Evolutionary conservation across 2,329 filamentous ascomycete species (phyloP).

Genomic region (Diaporthe ampelina): DNA sequence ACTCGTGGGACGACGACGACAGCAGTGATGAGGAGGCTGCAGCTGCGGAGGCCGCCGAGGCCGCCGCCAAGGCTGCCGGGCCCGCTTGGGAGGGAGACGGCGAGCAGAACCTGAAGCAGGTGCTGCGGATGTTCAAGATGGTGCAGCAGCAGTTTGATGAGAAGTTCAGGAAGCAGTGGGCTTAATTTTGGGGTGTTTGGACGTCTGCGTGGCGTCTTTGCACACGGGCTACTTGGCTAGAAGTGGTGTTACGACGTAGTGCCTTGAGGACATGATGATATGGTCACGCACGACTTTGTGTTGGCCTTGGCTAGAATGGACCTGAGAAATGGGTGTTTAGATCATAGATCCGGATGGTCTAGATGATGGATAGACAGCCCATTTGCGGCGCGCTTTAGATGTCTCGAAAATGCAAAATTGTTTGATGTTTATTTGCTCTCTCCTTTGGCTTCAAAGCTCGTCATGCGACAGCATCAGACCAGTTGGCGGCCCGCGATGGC

Average conservation of each 20-base stretch:
- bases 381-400: background rate
- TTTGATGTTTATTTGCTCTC: background rate
- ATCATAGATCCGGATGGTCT: conserved; percentile 2
- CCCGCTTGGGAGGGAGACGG: conserved; percentile 53
- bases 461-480: too few relatives aligned
- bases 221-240: background rate
- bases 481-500: too few relatives aligned
- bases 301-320: background rate
- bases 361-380: background rate
- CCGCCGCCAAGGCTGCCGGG: conserved; percentile 5
- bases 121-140: conserved; percentile 70
- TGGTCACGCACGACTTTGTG: too few relatives aligned
- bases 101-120: conserved; percentile 62
- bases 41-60: conserved; percentile 15
- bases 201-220: background rate
- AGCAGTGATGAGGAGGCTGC: conserved; percentile 50
- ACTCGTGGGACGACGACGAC: conserved; percentile 61
- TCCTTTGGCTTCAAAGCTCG: too few relatives aligned
- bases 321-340: background rate
- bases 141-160: conserved; percentile 72
- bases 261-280: background rate
- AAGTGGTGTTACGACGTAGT: too few relatives aligned
- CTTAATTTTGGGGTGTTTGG: conserved; percentile 52
- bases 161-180: conserved; percentile 75
- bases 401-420: background rate